Evolutionary conservation across 208 protist genomes (phyloP).

Genomic region (Vickermania spadyakhi): DNA sequence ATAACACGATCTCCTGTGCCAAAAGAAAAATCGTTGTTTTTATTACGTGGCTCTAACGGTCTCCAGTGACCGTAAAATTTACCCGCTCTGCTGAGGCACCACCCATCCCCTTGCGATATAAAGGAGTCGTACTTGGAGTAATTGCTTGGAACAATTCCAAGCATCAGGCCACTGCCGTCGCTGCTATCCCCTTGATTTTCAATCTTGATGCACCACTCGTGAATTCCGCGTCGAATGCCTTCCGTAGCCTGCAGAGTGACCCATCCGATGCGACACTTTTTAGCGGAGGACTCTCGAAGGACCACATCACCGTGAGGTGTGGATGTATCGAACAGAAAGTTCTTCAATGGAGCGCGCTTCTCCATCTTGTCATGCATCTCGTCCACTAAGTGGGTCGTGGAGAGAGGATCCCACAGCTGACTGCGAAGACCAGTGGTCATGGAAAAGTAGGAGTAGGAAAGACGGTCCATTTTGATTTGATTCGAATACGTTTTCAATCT

Average conservation of each 20-base stretch:
- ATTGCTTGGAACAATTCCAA: conserved; percentile 85
- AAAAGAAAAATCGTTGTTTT: conserved; percentile 46
- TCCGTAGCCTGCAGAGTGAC: conserved; percentile 88
- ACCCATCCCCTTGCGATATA: conserved; percentile 88
- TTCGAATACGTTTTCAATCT: too few relatives aligned
- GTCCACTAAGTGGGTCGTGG: conserved; percentile 64
- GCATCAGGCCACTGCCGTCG: conserved; percentile 89
- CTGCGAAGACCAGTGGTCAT: conserved; percentile 59
- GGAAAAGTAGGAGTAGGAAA: conserved; percentile 61
- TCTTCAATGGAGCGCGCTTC: conserved; percentile 61
- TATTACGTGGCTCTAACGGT: not conserved
- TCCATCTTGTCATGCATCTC: conserved; percentile 59
- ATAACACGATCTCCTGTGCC: conserved; percentile 84
- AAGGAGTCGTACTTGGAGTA: conserved; percentile 91
- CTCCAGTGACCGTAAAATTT: conserved; percentile 91
- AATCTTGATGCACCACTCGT: conserved; percentile 89
- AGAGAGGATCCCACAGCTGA: conserved; percentile 52
- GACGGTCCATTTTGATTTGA: conserved; percentile 74
- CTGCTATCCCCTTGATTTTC: conserved; percentile 88
- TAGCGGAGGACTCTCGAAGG: conserved; percentile 78
- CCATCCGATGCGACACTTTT: conserved; percentile 89
- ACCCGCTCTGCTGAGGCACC: conserved; percentile 87
- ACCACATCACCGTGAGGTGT: conserved; percentile 86
- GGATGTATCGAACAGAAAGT: conserved; percentile 81
- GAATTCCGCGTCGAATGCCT: conserved; percentile 72